Evolutionary conservation across 139 green algal species (phyloP).

Genomic region (Klebsormidium nitens): DNA sequence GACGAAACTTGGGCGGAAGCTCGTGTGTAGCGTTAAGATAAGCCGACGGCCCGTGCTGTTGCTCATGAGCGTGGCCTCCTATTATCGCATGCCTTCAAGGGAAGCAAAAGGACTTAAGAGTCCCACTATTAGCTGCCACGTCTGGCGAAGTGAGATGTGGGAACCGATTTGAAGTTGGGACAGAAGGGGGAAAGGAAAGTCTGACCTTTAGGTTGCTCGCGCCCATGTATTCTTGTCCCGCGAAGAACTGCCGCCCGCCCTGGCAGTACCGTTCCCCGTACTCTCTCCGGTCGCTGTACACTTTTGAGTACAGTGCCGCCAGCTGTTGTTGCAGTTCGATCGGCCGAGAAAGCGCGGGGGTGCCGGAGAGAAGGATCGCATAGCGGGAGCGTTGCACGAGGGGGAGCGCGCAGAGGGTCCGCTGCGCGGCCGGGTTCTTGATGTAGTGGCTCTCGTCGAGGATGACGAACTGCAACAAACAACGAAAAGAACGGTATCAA

Average conservation of each 20-base stretch:
- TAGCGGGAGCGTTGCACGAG: constrained; percentile 24
- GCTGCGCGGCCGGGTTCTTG: constrained; percentile 44
- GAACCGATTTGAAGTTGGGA: too few relatives aligned
- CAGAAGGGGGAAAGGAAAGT: too few relatives aligned
- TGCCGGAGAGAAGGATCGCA: constrained; percentile 52
- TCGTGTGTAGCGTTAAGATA: constrained; percentile 82
- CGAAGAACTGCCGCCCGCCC: background rate
- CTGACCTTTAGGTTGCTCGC: constrained; percentile 25
- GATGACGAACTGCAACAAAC: constrained; percentile 41
- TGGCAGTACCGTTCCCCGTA: constrained; percentile 43
- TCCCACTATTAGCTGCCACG: too few relatives aligned
- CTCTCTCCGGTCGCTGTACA: constrained; percentile 33
- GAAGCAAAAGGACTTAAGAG: too few relatives aligned
- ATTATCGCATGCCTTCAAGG: too few relatives aligned
- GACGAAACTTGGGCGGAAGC: constrained; percentile 77
- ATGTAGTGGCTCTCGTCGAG: constrained; percentile 52
- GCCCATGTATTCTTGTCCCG: constrained; percentile 10
- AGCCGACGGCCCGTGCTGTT: constrained; percentile 81
- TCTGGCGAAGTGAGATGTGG: too few relatives aligned
- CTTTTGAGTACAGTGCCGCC: constrained; percentile 23
- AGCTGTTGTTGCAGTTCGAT: constrained; percentile 41
- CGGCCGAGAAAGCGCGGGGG: constrained; percentile 41
- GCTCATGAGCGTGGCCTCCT: constrained; percentile 53
- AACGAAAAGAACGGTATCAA: too few relatives aligned
- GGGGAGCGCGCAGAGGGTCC: constrained; percentile 35